Conservation (phyloP, 2,329 filamentous ascomycete genomes). For the Fusarium staphyleae region DNA sequence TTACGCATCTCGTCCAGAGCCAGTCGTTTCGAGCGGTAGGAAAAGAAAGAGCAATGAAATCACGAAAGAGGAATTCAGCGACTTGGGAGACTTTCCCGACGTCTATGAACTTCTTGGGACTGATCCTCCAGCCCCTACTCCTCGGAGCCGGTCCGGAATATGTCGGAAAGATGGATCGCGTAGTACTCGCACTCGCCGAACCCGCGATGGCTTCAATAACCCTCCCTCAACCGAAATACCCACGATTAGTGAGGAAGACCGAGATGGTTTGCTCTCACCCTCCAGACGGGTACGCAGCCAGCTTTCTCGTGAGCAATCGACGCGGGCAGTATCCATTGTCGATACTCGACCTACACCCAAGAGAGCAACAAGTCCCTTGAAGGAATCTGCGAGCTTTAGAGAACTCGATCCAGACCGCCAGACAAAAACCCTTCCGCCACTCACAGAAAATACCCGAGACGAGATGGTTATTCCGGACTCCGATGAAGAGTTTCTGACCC, state of each 20-base stretch:
- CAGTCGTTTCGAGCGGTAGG: slow-evolving; percentile 50
- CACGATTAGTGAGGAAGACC: slow-evolving; percentile 32
- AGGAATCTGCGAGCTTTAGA: slow-evolving; percentile 14
- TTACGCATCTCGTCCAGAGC: slow-evolving; percentile 49
- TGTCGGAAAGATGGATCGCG: slow-evolving; percentile 32
- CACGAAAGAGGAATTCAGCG: slow-evolving; percentile 46
- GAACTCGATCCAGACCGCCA: neutral
- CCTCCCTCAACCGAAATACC: neutral
- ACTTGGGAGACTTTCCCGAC: slow-evolving; percentile 60
- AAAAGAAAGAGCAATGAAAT: slow-evolving; percentile 63
- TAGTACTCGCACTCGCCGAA: slow-evolving; percentile 30
- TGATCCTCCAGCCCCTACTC: slow-evolving; percentile 48
- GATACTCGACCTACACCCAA: slow-evolving; percentile 8
- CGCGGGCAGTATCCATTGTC: slow-evolving; percentile 4
- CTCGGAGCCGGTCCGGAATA: slow-evolving; percentile 36
- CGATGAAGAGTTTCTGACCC: slow-evolving; percentile 60
- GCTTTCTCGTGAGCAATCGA: slow-evolving; percentile 13
- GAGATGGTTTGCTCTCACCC: slow-evolving; percentile 38
- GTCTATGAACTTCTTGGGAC: slow-evolving; percentile 58
- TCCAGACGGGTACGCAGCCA: slow-evolving; percentile 34
- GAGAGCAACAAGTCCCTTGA: slow-evolving; percentile 10
- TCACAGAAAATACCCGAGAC: slow-evolving; percentile 18
- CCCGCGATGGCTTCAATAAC: slow-evolving; percentile 18
- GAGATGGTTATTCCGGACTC: slow-evolving; percentile 61
- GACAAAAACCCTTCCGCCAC: neutral